These are phyloP conservation scores for Globisporangium paddicum DNA, from an alignment of 352 stramenopile genomes.

Conservation along the genomic window DNA sequence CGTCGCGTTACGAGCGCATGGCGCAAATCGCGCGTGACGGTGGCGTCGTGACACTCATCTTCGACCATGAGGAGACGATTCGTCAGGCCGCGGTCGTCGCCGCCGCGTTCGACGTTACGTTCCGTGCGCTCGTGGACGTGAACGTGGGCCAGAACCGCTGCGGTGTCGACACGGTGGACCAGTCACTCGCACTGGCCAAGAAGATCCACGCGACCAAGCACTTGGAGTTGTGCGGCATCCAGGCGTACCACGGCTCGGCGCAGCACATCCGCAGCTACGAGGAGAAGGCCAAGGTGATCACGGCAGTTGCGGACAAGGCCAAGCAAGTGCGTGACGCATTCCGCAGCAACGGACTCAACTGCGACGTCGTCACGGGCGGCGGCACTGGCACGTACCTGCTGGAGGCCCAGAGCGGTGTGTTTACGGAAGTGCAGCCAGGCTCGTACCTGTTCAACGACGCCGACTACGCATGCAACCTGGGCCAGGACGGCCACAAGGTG, in stretches of 20 bases:
- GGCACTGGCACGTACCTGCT: constrained; percentile 66
- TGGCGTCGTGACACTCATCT: constrained; percentile 51
- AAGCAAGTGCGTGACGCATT: constrained; percentile 36
- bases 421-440: constrained; percentile 73
- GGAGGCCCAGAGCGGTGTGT: constrained; percentile 53
- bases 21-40: constrained; percentile 27
- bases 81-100: constrained; percentile 33
- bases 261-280: constrained; percentile 64
- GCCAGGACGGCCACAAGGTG: constrained; percentile 29
- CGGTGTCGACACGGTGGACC: constrained; percentile 47
- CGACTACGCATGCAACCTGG: constrained; percentile 59
- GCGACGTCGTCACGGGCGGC: constrained; percentile 61
- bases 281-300: constrained; percentile 47
- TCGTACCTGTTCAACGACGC: constrained; percentile 79
- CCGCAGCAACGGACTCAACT: constrained; percentile 24
- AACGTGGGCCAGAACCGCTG: constrained; percentile 76
- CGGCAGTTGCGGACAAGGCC: constrained; percentile 33
- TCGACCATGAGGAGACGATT: constrained; percentile 46
- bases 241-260: constrained; percentile 67
- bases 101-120: constrained; percentile 16
- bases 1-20: constrained; percentile 46
- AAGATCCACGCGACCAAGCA: constrained; percentile 19
- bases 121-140: constrained; percentile 63
- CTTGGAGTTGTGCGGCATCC: constrained; percentile 48
- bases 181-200: constrained; percentile 36